Conservation (phyloP, 2,329 filamentous ascomycete species). For the Cucurbitaria berberidis region DNA sequence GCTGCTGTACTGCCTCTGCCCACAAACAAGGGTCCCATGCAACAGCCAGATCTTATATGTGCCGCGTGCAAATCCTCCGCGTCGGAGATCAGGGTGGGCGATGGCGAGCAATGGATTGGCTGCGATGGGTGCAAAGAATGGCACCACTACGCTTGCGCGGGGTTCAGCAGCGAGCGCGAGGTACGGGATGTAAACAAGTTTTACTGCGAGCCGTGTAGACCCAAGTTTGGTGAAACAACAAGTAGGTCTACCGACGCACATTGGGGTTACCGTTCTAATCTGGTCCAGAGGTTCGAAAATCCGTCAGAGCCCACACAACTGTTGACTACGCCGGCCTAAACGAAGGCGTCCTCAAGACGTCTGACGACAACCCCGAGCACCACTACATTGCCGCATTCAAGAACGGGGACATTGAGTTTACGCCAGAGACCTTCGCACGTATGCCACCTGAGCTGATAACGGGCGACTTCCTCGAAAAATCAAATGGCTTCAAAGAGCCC, state of each 20-base stretch:
- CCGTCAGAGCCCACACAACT: conserved; percentile 66
- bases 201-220: conserved; percentile 66
- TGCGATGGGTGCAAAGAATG: conserved; percentile 72
- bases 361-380: conserved; percentile 68
- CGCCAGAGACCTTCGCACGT: conserved; percentile 67
- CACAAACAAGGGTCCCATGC: conserved; percentile 17
- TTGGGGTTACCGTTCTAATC: conserved; percentile 35
- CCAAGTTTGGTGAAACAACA: conserved; percentile 67
- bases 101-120: conserved; percentile 68
- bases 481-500: conserved; percentile 69
- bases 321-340: conserved; percentile 73
- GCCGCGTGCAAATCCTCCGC: conserved; percentile 63
- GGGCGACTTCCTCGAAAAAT: conserved; percentile 67
- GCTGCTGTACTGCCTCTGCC: conserved; percentile 9
- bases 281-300: conserved; percentile 64
- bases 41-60: conserved; percentile 57
- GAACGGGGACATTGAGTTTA: conserved; percentile 66
- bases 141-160: conserved; percentile 72
- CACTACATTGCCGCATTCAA: conserved; percentile 73
- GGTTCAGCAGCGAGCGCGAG: conserved; percentile 68
- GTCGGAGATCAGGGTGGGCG: conserved; percentile 58
- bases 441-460: conserved; percentile 69
- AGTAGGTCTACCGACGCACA: conserved; percentile 49
- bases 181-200: conserved; percentile 72
- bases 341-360: conserved; percentile 69